Evolutionary conservation across 805 yeast species (phyloP), one percentile per base, ranked within the genome.

Genomic region (Sungouiella blattae): DNA sequence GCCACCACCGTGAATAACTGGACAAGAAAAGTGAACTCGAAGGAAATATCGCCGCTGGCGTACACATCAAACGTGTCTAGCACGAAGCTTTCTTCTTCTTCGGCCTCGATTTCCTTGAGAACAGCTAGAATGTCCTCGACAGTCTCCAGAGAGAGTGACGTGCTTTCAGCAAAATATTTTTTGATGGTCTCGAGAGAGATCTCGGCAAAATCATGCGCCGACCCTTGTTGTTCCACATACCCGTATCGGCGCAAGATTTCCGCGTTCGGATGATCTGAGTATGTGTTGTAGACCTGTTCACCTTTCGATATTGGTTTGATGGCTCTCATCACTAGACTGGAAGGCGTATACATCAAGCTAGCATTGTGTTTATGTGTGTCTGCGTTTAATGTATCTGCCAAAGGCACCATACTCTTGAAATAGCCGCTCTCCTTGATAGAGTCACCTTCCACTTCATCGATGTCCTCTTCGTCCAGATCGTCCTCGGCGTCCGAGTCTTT

Each of bases 171-270:
- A 32, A 75, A 68, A 6, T 64, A 65, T 1, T 57, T 49, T 33
- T 61, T 64, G 11, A 80, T 64, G 3, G 55, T 51, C 0, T 52
- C 45, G 17, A 81, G 45, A 1, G 79, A 68, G 3, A 91, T 49
- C 57, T 91, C 98, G 6, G 82, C 96, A 50, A 85, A 83, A 56
- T 91, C 98, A 53, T 67, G 77, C 30, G 73, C 75, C 2, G 93
- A 83, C 0, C 87, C 86, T 14, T 67, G 69, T 42, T 63, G 57
- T 60, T 89, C 96, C 17, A 87, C 93, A 50, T 86, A 91, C 0
- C 98, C 98, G 49, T 91, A 91, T 38, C 95, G 73, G 50, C 98
- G 74, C 36, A 93, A 65, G 21, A 93, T 71, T 51, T 93, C 98
- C n/a, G 91, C 67, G 56, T 89, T 91, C 24, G 97, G 93, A 45